Evolutionary conservation across 2,329 filamentous ascomycete genomes (phyloP).

Genomic region (Aureobasidium sp.): DNA sequence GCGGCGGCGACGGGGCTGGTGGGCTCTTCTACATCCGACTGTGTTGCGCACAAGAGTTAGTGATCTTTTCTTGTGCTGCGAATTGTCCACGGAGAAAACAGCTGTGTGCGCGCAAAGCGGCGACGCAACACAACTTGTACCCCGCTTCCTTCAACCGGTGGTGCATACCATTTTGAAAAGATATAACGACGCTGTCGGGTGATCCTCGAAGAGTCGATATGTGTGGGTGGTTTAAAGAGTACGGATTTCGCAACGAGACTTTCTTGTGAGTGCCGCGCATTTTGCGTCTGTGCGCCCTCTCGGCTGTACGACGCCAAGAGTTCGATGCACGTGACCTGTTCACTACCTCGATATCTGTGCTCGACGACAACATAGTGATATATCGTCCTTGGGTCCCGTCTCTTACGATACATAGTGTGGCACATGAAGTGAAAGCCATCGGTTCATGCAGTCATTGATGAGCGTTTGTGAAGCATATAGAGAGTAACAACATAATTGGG

Average conservation of each 20-base stretch:
- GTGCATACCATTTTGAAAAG: constrained; percentile 32
- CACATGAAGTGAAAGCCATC: too few relatives aligned
- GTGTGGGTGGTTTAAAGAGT: constrained; percentile 3
- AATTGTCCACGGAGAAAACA: neutral
- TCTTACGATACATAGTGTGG: too few relatives aligned
- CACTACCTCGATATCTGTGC: too few relatives aligned
- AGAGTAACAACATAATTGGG: too few relatives aligned
- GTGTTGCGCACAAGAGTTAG: constrained; percentile 7
- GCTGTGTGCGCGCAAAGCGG: neutral
- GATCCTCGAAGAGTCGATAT: constrained; percentile 34
- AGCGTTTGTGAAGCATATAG: too few relatives aligned
- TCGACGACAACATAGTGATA: too few relatives aligned
- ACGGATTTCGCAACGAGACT: neutral
- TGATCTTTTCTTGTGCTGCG: neutral
- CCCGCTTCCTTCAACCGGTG: neutral
- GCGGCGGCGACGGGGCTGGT: constrained; percentile 68
- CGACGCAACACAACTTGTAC: neutral
- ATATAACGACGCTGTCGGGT: constrained; percentile 29
- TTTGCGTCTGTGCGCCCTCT: neutral
- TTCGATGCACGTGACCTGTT: neutral
- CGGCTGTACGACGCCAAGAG: neutral
- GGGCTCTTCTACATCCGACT: constrained; percentile 99
- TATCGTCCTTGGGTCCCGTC: too few relatives aligned
- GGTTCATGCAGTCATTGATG: neutral
- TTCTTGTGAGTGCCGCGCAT: neutral